Percentiles rank a stretch among this genome's conserved stretches.
phyloP scores from a whole-genome alignment of 2,329 filamentous ascomycete species.

The Trichoderma sp. region DNA sequence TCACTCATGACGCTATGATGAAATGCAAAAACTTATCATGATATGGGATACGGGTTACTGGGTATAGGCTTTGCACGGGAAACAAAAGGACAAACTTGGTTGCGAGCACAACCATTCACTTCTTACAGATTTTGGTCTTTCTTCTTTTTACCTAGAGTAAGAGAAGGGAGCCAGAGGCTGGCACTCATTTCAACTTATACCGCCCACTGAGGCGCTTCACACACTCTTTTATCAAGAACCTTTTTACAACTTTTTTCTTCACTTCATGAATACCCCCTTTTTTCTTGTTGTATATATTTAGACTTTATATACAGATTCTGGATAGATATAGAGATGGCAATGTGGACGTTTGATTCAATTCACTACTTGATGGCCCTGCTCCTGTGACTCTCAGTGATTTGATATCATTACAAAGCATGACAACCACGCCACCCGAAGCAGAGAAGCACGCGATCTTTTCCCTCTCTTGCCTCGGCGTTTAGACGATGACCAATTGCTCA shows the following conservation, averaged over 20 bases:
- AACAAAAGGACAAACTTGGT: conserved; percentile 22
- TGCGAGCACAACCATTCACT: conserved; percentile 20
- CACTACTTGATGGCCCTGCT: background rate
- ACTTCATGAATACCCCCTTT: conserved; percentile 26
- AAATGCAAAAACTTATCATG: conserved; percentile 31
- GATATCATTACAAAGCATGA: no score
- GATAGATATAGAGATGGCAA: conserved; percentile 17
- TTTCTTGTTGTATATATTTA: conserved; percentile 32
- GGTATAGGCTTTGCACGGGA: conserved; percentile 4
- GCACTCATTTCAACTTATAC: conserved; percentile 31
- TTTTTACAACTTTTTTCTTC: conserved; percentile 12
- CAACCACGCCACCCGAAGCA: background rate
- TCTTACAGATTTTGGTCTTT: conserved; percentile 29
- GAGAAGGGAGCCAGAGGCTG: conserved; percentile 29
- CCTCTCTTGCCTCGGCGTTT: background rate
- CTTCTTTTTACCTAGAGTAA: background rate
- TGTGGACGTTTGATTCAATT: background rate
- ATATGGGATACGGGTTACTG: conserved; percentile 7
- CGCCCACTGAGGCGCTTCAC: conserved; percentile 25
- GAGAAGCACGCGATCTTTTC: background rate
- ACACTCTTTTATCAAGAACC: conserved; percentile 28
- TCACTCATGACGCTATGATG: conserved; percentile 25
- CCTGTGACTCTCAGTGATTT: background rate
- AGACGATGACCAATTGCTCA: background rate
- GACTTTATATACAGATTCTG: background rate